Percentiles rank a stretch among this genome's conserved stretches.
Evolutionary conservation across 805 yeast species (phyloP).

Genomic region (Metschnikowia colocasiae): DNA sequence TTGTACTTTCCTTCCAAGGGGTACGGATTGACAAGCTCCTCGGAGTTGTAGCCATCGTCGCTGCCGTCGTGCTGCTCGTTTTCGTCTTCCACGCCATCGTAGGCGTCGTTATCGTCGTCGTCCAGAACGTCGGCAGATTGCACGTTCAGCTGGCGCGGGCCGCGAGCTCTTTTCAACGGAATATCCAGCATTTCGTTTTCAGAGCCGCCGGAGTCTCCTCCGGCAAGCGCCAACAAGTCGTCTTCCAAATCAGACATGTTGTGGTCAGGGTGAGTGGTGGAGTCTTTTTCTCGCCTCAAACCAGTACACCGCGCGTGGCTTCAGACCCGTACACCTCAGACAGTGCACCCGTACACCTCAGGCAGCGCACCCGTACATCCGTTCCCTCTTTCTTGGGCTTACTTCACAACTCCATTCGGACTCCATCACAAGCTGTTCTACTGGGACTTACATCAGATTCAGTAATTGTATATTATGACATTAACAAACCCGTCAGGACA

Average conservation of each 20-base stretch:
- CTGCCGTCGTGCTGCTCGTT: constrained; percentile 13
- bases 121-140: constrained; percentile 19
- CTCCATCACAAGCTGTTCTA: no score
- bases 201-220: constrained; percentile 46
- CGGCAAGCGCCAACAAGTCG: constrained; percentile 90
- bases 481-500: constrained; percentile 8
- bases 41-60: constrained; percentile 28
- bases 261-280: neutral
- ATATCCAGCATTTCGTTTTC: constrained; percentile 36
- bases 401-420: no score
- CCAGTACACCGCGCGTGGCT: constrained; percentile 5
- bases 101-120: constrained; percentile 20
- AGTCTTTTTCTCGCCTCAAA: constrained; percentile 1
- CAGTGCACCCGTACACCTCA: neutral
- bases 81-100: constrained; percentile 18
- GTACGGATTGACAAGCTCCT: constrained; percentile 62
- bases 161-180: constrained; percentile 31
- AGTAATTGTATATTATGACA: constrained; percentile 16
- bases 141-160: constrained; percentile 7
- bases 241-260: constrained; percentile 84
- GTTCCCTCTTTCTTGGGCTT: no score
- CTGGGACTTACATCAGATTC: neutral
- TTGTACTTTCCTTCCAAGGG: constrained; percentile 91
- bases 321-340: neutral
- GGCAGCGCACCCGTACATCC: neutral